Percentiles rank a stretch among this genome's conserved stretches.
Conservation (phyloP, 495 filamentous ascomycete genomes). For the Xylaria cubensis region DNA sequence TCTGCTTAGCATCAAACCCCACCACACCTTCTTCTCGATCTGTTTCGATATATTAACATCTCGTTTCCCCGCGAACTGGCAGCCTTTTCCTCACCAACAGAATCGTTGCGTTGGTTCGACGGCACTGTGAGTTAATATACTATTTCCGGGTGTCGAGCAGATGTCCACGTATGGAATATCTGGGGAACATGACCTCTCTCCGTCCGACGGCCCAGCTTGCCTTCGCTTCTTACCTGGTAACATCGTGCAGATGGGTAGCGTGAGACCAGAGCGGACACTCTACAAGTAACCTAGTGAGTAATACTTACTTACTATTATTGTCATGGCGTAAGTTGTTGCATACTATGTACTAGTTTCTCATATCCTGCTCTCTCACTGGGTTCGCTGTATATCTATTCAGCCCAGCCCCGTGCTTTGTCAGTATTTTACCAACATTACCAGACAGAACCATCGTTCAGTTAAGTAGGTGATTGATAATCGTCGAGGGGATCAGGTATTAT, state of each 20-base stretch:
- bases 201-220: constrained; percentile 21
- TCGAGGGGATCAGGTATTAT: neutral
- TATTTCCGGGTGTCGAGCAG: constrained; percentile 14
- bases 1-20: constrained; percentile 19
- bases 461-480: constrained; percentile 10
- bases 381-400: neutral
- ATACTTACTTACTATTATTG: neutral
- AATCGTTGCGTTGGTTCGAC: neutral
- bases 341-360: constrained; percentile 1
- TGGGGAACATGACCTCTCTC: neutral
- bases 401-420: neutral
- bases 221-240: constrained; percentile 15
- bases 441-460: neutral
- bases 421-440: neutral
- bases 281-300: neutral
- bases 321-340: constrained; percentile 8
- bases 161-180: neutral
- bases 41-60: constrained; percentile 23
- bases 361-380: neutral
- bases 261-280: constrained; percentile 4
- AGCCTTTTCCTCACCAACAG: constrained; percentile 2
- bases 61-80: constrained; percentile 24
- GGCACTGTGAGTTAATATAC: constrained; percentile 6
- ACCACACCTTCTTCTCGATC: constrained; percentile 22
- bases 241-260: constrained; percentile 13